Percentiles rank a stretch among this genome's conserved stretches.
Conservation (phyloP, 306 rosid genomes). For the Begonia loranthoides region DNA sequence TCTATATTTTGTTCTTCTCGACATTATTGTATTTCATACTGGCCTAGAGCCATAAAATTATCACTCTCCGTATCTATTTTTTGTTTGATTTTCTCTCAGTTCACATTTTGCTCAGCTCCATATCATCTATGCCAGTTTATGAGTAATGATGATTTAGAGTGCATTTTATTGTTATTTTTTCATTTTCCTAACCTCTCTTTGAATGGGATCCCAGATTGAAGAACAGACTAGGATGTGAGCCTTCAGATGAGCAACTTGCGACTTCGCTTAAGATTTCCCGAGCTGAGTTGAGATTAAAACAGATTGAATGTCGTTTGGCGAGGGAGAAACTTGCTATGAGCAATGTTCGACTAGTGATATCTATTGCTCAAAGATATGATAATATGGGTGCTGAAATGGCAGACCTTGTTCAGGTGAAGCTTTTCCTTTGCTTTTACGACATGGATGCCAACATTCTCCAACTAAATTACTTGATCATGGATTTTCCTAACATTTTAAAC, state of each 20-base stretch:
- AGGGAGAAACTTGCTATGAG: conserved; percentile 91
- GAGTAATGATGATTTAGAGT: too few species aligned
- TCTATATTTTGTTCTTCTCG: too few species aligned
- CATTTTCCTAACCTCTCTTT: conserved; percentile 10
- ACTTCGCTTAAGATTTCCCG: conserved; percentile 63
- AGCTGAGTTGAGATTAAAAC: conserved; percentile 39
- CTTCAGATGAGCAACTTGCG: conserved; percentile 78
- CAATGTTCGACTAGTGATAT: conserved; percentile 87
- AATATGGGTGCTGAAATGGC: conserved; percentile 88
- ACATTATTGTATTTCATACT: too few species aligned
- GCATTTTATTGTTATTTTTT: too few species aligned
- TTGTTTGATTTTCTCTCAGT: too few species aligned
- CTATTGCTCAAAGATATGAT: conserved; percentile 91
- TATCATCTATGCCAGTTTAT: too few species aligned
- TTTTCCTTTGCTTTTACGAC: conserved; percentile 7
- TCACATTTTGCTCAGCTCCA: too few species aligned
- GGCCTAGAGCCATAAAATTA: too few species aligned
- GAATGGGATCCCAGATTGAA: conserved; percentile 42
- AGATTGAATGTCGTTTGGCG: conserved; percentile 66
- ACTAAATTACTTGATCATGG: too few species aligned
- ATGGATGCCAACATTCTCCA: too few species aligned
- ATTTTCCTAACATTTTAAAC: too few species aligned
- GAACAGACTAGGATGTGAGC: conserved; percentile 78
- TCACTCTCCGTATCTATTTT: too few species aligned
- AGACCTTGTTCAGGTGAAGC: conserved; percentile 84